Evolutionary conservation across 176 grass and related monocot species (phyloP), one percentile per base, ranked within the genome.

Genomic region (Ensete glaucum): DNA sequence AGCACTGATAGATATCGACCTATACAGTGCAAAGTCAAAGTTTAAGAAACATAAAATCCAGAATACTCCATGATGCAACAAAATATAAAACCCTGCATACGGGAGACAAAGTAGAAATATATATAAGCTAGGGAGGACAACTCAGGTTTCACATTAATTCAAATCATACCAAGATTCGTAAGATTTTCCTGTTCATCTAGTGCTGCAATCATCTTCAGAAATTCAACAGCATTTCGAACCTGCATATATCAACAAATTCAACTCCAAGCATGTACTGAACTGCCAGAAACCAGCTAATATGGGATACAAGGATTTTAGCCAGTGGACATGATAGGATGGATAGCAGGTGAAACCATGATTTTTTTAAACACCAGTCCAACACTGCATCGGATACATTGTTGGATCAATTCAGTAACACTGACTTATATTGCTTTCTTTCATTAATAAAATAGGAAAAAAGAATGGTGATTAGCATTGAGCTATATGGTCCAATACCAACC

Each of bases 171-270:
- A 52, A 98, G 88, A 82, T 98, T 85, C 60, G 88, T 91, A 71
- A 98, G 95, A 62, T 82, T 85, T 75, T 93, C 90, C 48, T 89
- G 85, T 81, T 80, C 90, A 78, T 98, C 84, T 81, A 98, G 80
- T 72, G 90, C 88, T 64, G 86, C 95, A 82, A 98, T 98, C 90
- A 83, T 89, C 80, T 98, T 98, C 50, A 98, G 80, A 69, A 98
- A 93, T 82, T 87, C 88, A 80, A 98, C 86, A 57, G 95, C 90
- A 91, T 98, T 98, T 78, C 89, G 86, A 64, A 98, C 95, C 90
- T 98, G 75, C 76, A 83, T 77, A 56, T 78, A 77, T 78, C 34
- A 56, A 83, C 73, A 19, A 77, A 58, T 49, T 78, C 52, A 81
- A 68, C 15, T 29, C 50, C 56, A 79, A 48, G 27, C 68, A 75